Conservation (phyloP, 1,139 yeast species). For the Williopsis jadinii region DNA sequence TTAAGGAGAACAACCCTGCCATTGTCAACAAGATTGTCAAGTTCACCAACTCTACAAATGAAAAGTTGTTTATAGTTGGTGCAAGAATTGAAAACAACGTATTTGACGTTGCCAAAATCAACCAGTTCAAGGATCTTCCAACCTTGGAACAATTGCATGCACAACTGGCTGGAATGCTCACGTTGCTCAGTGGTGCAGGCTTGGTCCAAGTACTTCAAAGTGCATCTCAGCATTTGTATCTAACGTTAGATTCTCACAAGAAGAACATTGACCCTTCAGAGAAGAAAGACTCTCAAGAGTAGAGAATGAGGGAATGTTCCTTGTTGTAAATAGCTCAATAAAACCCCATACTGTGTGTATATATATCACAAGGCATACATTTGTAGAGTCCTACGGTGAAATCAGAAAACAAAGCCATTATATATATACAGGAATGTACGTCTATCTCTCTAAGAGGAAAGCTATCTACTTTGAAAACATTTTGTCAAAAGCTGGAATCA, state of each 20-base stretch:
- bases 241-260: slow-evolving; percentile 60
- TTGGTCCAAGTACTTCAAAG: slow-evolving; percentile 75
- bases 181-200: slow-evolving; percentile 83
- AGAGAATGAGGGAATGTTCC: slow-evolving; percentile 1
- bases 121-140: slow-evolving; percentile 67
- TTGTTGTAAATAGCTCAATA: neutral
- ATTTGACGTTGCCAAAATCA: slow-evolving; percentile 46
- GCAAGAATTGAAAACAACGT: slow-evolving; percentile 67
- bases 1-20: slow-evolving; percentile 65
- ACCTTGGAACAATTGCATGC: slow-evolving; percentile 64
- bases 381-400: too few species aligned
- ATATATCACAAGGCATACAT: neutral
- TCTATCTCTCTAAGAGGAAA: neutral
- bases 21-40: slow-evolving; percentile 56
- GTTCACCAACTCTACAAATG: slow-evolving; percentile 55
- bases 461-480: slow-evolving; percentile 1
- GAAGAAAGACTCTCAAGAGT: slow-evolving; percentile 3
- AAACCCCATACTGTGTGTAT: neutral
- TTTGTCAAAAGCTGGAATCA: slow-evolving; percentile 92
- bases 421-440: neutral
- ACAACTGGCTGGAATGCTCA: slow-evolving; percentile 79
- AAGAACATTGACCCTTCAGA: slow-evolving; percentile 23
- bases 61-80: slow-evolving; percentile 74
- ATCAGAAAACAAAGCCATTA: neutral
- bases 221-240: slow-evolving; percentile 56